Conservation (phyloP, 2,329 filamentous ascomycete species). For the Purpureocillium takamizusanense region DNA sequence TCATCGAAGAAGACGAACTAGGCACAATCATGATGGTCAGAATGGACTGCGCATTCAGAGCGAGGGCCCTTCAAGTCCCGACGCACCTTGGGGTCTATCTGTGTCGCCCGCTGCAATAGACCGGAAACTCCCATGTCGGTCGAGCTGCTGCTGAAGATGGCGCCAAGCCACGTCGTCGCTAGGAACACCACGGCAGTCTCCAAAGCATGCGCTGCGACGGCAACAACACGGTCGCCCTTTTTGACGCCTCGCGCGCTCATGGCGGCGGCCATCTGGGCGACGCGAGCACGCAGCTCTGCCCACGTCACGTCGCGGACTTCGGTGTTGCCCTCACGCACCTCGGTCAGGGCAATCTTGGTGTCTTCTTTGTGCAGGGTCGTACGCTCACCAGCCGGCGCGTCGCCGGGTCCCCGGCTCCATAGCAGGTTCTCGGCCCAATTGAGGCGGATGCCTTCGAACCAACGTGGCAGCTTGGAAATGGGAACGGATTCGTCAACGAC, state of each 20-base stretch:
- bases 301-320: conserved; percentile 53
- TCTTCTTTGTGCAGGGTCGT: conserved; percentile 60
- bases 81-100: conserved; percentile 59
- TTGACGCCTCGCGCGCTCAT: conserved; percentile 56
- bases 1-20: conserved; percentile 81
- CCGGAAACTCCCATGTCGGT: conserved; percentile 81
- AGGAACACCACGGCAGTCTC: conserved; percentile 66
- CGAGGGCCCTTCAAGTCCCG: background rate
- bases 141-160: conserved; percentile 64
- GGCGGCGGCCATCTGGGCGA: conserved; percentile 53
- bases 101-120: conserved; percentile 62
- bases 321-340: conserved; percentile 59
- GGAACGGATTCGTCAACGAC: conserved; percentile 62
- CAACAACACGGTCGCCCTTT: conserved; percentile 65
- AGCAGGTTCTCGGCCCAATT: conserved; percentile 80
- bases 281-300: conserved; percentile 51
- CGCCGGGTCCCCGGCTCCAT: conserved; percentile 39
- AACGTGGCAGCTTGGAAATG: conserved; percentile 63
- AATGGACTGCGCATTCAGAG: background rate
- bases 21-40: background rate
- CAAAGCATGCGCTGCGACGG: conserved; percentile 66
- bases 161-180: conserved; percentile 62
- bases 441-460: conserved; percentile 66
- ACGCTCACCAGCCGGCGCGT: conserved; percentile 30
- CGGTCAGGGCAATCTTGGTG: conserved; percentile 58